Evolutionary conservation across 202 grass and related monocot genomes (phyloP).

Genomic region (Elaeis oleifera): DNA sequence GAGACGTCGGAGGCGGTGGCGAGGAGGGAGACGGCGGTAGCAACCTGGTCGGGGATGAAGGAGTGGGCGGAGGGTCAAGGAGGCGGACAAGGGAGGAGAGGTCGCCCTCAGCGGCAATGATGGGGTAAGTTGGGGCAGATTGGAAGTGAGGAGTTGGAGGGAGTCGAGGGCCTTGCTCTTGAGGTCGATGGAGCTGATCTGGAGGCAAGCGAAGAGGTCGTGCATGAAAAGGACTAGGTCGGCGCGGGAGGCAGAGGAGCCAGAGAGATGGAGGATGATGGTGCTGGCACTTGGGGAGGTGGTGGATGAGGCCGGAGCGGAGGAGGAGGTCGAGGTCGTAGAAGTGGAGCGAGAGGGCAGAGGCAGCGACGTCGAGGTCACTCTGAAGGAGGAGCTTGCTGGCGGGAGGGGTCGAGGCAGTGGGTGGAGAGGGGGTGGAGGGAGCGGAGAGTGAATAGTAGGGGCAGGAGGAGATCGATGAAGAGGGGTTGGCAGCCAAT

Average conservation of each 20-base stretch:
- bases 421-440: constrained; percentile 42
- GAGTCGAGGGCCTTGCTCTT: constrained; percentile 71
- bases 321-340: constrained; percentile 69
- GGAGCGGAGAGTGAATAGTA: constrained; percentile 40
- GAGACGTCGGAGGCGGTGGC: constrained; percentile 43
- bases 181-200: constrained; percentile 73
- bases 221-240: constrained; percentile 61
- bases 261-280: constrained; percentile 57
- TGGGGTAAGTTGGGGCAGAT: constrained; percentile 26
- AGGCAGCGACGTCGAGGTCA: constrained; percentile 71
- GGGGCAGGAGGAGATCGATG: constrained; percentile 37
- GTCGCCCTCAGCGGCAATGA: constrained; percentile 48
- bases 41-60: constrained; percentile 44
- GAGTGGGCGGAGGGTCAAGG: constrained; percentile 64
- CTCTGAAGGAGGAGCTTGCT: constrained; percentile 69
- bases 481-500: constrained; percentile 47
- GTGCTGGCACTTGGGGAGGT: constrained; percentile 23
- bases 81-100: constrained; percentile 54
- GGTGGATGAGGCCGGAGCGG: constrained; percentile 45
- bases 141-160: constrained; percentile 41
- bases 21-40: constrained; percentile 28
- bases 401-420: constrained; percentile 49
- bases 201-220: constrained; percentile 70
- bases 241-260: constrained; percentile 31
- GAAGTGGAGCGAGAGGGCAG: constrained; percentile 56